Percentiles rank a stretch among this genome's conserved stretches.
phyloP scores from a whole-genome alignment of 306 rosid species.

The Quercus mongolica region DNA sequence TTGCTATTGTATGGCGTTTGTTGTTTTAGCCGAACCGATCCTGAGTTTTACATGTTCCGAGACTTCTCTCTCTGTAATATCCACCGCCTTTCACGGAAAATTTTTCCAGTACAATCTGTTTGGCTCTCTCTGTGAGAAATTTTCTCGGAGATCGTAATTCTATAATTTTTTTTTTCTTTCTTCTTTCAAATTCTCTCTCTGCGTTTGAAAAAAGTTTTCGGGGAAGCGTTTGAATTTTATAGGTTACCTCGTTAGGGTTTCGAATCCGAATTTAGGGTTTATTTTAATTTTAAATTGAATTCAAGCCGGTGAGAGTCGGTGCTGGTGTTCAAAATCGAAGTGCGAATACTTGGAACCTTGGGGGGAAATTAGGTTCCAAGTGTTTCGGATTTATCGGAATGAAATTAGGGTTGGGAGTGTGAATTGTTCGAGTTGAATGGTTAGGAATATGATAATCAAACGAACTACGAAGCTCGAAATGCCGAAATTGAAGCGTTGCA shows the following conservation, averaged over 20 bases:
- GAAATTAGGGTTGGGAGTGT: conserved; percentile 46
- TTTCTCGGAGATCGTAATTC: background rate
- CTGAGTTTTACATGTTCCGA: conserved; percentile 1
- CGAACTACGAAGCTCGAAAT: conserved; percentile 66
- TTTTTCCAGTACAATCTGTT: background rate
- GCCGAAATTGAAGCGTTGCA: conserved; percentile 84
- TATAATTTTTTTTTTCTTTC: background rate
- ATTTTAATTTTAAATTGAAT: background rate
- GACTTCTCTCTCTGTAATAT: conserved; percentile 2
- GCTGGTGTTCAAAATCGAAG: background rate
- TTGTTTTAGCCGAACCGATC: background rate
- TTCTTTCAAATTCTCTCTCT: background rate
- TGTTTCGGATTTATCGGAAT: conserved; percentile 21
- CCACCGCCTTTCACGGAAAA: background rate
- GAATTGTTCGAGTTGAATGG: conserved; percentile 16
- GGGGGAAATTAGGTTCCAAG: conserved; percentile 13
- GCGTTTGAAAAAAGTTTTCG: background rate
- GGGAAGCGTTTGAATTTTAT: conserved; percentile 6
- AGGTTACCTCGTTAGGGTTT: conserved; percentile 16
- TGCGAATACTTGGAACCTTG: background rate
- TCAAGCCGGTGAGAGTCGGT: background rate
- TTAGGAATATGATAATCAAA: conserved; percentile 61
- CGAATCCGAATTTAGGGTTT: conserved; percentile 12
- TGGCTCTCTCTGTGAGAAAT: background rate
- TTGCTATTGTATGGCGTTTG: background rate